Base-by-base conservation (phyloP, 164 flowering plant species). In the Dillenia suffruticosa region DNA sequence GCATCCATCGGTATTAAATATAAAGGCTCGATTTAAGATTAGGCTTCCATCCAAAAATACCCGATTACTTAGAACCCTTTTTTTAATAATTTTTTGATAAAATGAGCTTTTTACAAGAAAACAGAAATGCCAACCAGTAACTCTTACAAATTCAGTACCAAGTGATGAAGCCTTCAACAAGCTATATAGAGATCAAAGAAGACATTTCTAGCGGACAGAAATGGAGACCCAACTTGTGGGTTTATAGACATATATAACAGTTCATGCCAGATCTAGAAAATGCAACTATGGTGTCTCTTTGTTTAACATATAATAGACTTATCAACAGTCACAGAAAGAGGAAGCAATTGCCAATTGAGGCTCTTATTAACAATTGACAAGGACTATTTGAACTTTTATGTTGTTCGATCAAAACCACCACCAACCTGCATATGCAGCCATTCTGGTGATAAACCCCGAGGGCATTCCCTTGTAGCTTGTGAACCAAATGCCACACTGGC, bases 361-460 rank as follows among this genome's bases (percentile, higher is more conserved):
- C 40, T 6, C 40, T 32, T 32, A 32, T 32, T 32, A 32, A 32
- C 40, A 32, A 32, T 32, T 32, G 40, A 32, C 40, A 5, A 32
- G 40, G 40, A 32, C 40, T 32, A 32, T 32, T 32, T 32, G 40
- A 32, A 32, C 6, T 32, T 32, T 32, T 59, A 76, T 51, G 79
- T 52, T 54, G 79, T 69, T 74, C 85, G 63, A 45, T 84, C 85
- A 48, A 80, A 86, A 24, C 82, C 77, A 44, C 85, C 77, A 44
- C 91, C 87, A 54, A 86, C 63, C 71, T 82, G 88, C 87, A 84
- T 79, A 63, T 84, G 87, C 71, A 82, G 65, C 87, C 85, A 84
- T 46, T 85, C 88, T 15, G 84, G 86, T n/a, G 84, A 77, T 52
- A 84, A 56, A 40, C 71, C 74, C 15, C 77, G 78, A 48, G 61